These are phyloP conservation scores for Saccharomyces hybrid DNA, from an alignment of 1,139 yeast species.

Conservation along the genomic window DNA sequence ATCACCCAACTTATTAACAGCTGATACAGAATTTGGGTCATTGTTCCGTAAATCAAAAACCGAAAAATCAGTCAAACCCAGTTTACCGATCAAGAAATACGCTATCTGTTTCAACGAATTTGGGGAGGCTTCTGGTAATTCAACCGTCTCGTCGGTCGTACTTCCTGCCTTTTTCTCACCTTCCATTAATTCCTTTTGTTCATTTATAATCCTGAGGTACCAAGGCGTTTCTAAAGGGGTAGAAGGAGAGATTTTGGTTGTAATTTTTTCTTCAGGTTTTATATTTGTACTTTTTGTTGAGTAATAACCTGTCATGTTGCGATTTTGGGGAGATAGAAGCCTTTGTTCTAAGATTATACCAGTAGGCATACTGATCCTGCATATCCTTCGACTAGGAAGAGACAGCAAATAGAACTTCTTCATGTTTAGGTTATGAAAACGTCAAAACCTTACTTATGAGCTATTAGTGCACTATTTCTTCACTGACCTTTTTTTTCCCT, in stretches of 20 bases:
- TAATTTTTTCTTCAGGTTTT: too few species aligned
- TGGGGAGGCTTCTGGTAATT: conserved; percentile 54
- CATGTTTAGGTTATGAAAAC: neutral
- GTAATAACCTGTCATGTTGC: neutral
- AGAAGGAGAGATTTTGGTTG: neutral
- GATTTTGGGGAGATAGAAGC: neutral
- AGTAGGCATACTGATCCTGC: neutral
- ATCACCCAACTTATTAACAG: conserved; percentile 36
- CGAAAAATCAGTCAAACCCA: conserved; percentile 57
- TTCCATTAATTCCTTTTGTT: conserved; percentile 1
- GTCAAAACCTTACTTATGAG: neutral
- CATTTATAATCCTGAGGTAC: conserved; percentile 19
- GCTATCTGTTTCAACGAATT: conserved; percentile 40
- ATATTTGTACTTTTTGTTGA: neutral
- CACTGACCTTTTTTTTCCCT: too few species aligned
- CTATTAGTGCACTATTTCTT: neutral
- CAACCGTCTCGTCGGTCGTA: conserved; percentile 9
- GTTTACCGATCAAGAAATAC: conserved; percentile 44
- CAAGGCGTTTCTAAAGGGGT: conserved; percentile 17
- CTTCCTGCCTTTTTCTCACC: conserved; percentile 2
- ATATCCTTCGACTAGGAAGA: neutral
- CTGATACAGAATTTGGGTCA: conserved; percentile 40
- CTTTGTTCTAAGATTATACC: neutral
- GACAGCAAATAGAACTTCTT: neutral
- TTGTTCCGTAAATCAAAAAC: conserved; percentile 51